Conservation (phyloP, 2,329 filamentous ascomycete species). For the Arachnopeziza araneosa region DNA sequence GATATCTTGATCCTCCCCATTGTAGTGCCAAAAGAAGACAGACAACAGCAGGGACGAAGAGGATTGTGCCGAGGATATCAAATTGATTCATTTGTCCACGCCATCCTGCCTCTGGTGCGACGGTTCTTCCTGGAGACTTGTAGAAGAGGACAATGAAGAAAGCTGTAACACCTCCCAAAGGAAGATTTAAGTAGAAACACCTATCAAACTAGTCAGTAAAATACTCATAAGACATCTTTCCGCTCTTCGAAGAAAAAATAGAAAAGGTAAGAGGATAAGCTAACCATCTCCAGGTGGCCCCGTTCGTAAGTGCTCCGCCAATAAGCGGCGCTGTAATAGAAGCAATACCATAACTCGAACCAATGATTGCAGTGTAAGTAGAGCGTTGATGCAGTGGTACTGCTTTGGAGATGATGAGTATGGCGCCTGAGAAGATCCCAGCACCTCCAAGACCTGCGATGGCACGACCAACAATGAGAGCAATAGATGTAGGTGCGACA, state of each 20-base stretch:
- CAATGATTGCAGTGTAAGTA: conserved; percentile 20
- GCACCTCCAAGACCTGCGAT: conserved; percentile 45
- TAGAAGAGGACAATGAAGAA: conserved; percentile 4
- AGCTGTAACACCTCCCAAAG: conserved; percentile 19
- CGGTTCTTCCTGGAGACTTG: background rate
- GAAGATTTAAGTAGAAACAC: conserved; percentile 34
- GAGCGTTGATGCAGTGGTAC: conserved; percentile 19
- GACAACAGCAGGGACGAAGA: conserved; percentile 24
- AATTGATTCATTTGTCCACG: conserved; percentile 17
- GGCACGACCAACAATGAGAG: conserved; percentile 42
- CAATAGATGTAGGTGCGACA: conserved; percentile 36
- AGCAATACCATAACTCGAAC: conserved; percentile 23
- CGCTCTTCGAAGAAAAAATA: background rate
- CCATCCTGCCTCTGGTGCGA: conserved; percentile 2
- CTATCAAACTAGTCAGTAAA: conserved; percentile 9
- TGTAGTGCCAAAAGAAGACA: conserved; percentile 26
- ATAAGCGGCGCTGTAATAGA: conserved; percentile 28
- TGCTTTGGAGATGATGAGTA: conserved; percentile 20
- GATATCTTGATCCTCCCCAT: conserved; percentile 23
- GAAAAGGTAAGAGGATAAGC: background rate
- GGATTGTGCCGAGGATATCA: conserved; percentile 29
- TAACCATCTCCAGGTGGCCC: conserved; percentile 33
- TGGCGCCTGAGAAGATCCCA: conserved; percentile 35
- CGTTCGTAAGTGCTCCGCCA: conserved; percentile 36
- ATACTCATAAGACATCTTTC: background rate